phyloP scores from a whole-genome alignment of 768 basidiomycete genomes.

The Dacryopinax spathularia region DNA sequence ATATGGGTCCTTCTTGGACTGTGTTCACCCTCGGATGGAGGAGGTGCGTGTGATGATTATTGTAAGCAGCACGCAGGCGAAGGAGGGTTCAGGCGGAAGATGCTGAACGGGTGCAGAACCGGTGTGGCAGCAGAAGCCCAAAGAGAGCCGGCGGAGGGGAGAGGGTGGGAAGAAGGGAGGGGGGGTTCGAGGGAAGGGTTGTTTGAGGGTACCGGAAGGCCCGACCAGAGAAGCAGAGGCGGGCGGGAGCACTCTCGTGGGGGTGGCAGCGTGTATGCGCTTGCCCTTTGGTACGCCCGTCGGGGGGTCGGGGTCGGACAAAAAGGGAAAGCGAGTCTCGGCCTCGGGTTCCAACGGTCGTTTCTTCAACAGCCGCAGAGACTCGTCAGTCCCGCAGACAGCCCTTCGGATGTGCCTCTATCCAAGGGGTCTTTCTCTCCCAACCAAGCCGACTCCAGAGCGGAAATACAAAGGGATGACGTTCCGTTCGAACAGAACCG shows the following conservation, averaged over 20 bases:
- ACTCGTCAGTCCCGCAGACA: not conserved
- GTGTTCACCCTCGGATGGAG: not conserved
- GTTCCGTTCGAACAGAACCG: not conserved
- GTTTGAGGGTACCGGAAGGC: no score
- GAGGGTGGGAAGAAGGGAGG: not conserved
- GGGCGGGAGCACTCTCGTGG: no score
- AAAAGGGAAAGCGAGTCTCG: not conserved
- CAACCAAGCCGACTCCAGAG: not conserved
- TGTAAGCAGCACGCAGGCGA: not conserved
- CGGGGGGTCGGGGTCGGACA: no score
- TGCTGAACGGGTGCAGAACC: not conserved
- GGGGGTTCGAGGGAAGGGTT: not conserved
- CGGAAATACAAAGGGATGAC: not conserved
- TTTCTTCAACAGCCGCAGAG: not conserved
- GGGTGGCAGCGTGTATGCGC: no score
- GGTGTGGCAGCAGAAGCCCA: no score
- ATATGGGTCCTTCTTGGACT: not conserved
- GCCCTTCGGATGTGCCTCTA: not conserved
- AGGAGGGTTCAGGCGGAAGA: not conserved
- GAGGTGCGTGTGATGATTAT: not conserved
- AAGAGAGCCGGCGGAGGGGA: not conserved
- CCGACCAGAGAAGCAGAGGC: no score
- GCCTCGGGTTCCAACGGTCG: constrained; percentile 1
- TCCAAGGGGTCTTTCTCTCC: not conserved
- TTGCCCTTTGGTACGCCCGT: no score